Evolutionary conservation across 192 early-diverging fungal genomes (phyloP).

Genomic region (Spizellomyces punctatus): DNA sequence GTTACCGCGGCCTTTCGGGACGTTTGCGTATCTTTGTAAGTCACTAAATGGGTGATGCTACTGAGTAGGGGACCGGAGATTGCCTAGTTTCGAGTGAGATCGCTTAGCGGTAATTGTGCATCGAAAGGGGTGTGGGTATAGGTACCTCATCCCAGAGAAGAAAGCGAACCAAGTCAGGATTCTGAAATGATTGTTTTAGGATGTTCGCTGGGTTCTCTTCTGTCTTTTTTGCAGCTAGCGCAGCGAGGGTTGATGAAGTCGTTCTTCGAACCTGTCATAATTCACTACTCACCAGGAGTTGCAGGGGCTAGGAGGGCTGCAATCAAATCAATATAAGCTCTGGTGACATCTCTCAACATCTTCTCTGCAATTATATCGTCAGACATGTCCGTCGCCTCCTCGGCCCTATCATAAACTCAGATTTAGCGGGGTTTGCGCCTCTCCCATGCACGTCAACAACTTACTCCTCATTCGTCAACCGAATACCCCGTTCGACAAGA

Average conservation of each 20-base stretch:
- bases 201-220: not conserved
- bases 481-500: constrained; percentile 13
- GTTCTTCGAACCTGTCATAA: not conserved
- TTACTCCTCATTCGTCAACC: constrained; percentile 29
- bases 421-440: not conserved
- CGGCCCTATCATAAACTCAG: constrained; percentile 14
- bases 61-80: constrained; percentile 14
- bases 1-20: not conserved
- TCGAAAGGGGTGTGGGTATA: not conserved
- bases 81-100: not conserved
- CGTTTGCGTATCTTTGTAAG: constrained; percentile 21
- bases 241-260: not conserved
- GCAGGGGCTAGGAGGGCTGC: constrained; percentile 17
- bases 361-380: constrained; percentile 42
- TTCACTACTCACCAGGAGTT: constrained; percentile 5
- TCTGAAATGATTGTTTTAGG: constrained; percentile 11
- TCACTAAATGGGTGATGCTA: constrained; percentile 21
- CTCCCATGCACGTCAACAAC: not conserved
- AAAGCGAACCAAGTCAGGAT: constrained; percentile 30
- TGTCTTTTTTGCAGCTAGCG: constrained; percentile 4
- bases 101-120: too few relatives aligned
- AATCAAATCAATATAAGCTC: constrained; percentile 34
- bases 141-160: constrained; percentile 29
- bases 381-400: constrained; percentile 27
- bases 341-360: constrained; percentile 38